phyloP scores from a whole-genome alignment of 176 grass and related monocot species.

The Zoysia pacifica region DNA sequence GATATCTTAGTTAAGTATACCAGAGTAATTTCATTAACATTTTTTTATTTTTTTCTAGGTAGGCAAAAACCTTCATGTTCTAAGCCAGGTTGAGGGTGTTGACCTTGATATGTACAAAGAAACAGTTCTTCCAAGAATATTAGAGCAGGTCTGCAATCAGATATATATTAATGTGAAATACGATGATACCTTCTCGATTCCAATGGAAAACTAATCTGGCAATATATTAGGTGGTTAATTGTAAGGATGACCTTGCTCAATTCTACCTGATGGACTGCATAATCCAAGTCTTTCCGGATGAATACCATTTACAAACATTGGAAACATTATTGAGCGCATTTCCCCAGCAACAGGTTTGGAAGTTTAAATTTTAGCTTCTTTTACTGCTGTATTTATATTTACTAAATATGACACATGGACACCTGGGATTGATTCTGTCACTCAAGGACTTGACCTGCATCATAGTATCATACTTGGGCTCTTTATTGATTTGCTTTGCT shows the following conservation, averaged over 20 bases:
- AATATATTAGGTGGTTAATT: conserved; percentile 90
- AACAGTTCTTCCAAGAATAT: conserved; percentile 94
- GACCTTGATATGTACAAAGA: conserved; percentile 99
- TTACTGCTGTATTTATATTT: conserved; percentile 3
- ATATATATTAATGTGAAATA: conserved; percentile 22
- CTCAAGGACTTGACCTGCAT: conserved; percentile 5
- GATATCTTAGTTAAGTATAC: background rate
- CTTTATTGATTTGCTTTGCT: conserved; percentile 7
- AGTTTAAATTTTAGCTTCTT: conserved; percentile 25
- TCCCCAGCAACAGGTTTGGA: conserved; percentile 87
- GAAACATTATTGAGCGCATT: conserved; percentile 96
- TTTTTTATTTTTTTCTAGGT: conserved; percentile 56
- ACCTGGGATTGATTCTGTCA: background rate
- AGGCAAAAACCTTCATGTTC: conserved; percentile 97
- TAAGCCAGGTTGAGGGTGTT: conserved; percentile 95
- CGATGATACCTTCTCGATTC: conserved; percentile 21
- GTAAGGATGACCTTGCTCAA: conserved; percentile 95
- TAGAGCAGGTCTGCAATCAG: conserved; percentile 78
- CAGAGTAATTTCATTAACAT: conserved; percentile 30
- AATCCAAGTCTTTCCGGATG: conserved; percentile 98
- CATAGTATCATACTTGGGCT: background rate
- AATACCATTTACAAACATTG: conserved; percentile 97
- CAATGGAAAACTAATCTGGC: conserved; percentile 37
- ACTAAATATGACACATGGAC: background rate
- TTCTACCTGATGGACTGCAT: conserved; percentile 99